Conservation (phyloP, 2,329 filamentous ascomycete species). For the Talaromyces sp. region DNA sequence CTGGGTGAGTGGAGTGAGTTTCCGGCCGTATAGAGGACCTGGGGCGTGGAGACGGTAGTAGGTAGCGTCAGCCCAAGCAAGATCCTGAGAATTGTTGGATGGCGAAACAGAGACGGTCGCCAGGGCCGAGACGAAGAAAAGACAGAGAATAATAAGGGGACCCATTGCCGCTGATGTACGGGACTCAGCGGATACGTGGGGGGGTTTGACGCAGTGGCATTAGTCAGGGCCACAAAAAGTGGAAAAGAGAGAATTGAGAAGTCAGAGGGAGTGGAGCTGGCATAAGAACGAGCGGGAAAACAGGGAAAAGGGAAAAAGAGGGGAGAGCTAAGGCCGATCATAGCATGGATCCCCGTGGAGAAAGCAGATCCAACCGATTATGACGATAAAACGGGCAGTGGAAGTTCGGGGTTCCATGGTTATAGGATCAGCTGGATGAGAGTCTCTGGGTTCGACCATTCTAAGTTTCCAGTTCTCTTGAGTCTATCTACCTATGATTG, state of each 20-base stretch:
- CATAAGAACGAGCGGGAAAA: conserved; percentile 15
- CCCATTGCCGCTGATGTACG: conserved; percentile 14
- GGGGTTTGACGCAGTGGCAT: conserved; percentile 16
- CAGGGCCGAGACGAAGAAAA: conserved; percentile 18
- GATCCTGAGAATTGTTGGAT: conserved; percentile 34
- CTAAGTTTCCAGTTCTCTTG: no score
- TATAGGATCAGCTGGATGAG: no score
- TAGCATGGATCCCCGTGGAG: conserved; percentile 25
- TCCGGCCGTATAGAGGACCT: conserved; percentile 19
- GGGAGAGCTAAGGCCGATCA: conserved; percentile 27
- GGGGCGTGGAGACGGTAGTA: conserved; percentile 29
- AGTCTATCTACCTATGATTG: neutral
- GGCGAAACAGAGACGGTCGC: conserved; percentile 28
- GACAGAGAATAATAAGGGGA: conserved; percentile 12
- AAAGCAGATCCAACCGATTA: conserved; percentile 19
- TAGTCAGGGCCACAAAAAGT: conserved; percentile 19
- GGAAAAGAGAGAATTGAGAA: conserved; percentile 8
- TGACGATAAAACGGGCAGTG: conserved; percentile 17
- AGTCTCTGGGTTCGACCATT: no score
- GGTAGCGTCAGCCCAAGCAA: conserved; percentile 21
- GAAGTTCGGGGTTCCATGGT: conserved; percentile 8
- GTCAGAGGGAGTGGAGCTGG: conserved; percentile 14
- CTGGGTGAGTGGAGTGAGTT: conserved; percentile 32
- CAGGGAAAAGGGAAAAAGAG: conserved; percentile 26
- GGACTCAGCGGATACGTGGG: conserved; percentile 13